Conservation (phyloP, 176 grass and related monocot genomes). For the Lolium multiflorum region DNA sequence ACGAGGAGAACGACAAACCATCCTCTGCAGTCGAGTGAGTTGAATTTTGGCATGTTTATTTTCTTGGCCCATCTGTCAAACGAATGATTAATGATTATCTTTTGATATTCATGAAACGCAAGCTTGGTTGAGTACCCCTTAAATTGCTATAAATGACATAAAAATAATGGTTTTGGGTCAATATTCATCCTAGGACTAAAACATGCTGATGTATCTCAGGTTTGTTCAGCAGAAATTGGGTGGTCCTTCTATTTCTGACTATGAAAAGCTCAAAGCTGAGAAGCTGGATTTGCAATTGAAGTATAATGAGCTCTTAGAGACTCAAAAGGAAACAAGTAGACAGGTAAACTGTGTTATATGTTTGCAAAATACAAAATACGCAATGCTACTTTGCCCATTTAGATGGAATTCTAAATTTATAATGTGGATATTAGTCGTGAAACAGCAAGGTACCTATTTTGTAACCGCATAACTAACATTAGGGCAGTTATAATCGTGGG, state of each 20-base stretch:
- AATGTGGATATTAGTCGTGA: not conserved
- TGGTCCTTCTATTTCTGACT: constrained; percentile 80
- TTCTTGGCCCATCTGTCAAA: not conserved
- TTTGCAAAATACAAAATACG: not conserved
- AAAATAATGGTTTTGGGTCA: not conserved
- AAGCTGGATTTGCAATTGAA: constrained; percentile 91
- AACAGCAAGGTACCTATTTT: not conserved
- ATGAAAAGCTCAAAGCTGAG: constrained; percentile 93
- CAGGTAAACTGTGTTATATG: constrained; percentile 55
- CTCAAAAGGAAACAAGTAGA: constrained; percentile 78
- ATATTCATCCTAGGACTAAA: not conserved
- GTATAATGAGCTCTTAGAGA: constrained; percentile 78
- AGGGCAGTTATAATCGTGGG: not conserved
- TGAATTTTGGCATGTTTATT: constrained; percentile 18
- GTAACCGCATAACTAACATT: not conserved
- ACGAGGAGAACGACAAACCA: constrained; percentile 88
- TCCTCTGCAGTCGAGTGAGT: constrained; percentile 91
- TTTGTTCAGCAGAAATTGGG: constrained; percentile 94
- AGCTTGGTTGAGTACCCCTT: not conserved
- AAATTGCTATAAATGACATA: not conserved
- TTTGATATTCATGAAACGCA: constrained; percentile 8
- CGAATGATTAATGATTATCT: not conserved
- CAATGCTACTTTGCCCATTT: not conserved
- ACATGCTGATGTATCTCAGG: constrained; percentile 41
- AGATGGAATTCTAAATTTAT: not conserved